Percentiles rank a stretch among this genome's conserved stretches.
phyloP scores from a whole-genome alignment of 2,329 filamentous ascomycete genomes.

The Fusarium circinatum region DNA sequence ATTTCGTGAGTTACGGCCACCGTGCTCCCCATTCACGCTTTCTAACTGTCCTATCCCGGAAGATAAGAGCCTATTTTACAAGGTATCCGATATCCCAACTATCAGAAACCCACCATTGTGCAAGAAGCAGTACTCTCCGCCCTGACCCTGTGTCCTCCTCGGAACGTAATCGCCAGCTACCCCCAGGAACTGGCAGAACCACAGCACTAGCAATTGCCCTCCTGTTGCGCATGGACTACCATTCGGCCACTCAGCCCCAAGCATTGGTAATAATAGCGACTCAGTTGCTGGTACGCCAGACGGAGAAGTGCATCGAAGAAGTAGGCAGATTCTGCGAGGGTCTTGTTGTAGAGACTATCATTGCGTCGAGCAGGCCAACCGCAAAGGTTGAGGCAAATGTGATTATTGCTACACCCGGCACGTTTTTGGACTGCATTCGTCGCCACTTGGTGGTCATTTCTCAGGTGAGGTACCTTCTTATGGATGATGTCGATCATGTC shows the following conservation, averaged over 20 bases:
- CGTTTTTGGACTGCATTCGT: neutral
- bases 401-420: neutral
- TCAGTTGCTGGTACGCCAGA: neutral
- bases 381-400: neutral
- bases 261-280: neutral
- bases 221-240: accelerated
- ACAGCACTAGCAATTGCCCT: neutral
- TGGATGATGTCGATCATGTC: neutral
- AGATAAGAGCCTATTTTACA: neutral
- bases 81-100: neutral
- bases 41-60: neutral
- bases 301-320: neutral
- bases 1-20: neutral
- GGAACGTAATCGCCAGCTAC: neutral
- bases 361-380: neutral
- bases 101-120: neutral
- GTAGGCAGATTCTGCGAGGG: neutral
- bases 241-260: neutral
- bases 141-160: accelerated
- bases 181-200: neutral
- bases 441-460: neutral
- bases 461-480: neutral
- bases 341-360: neutral
- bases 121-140: neutral
- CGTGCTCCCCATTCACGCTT: neutral